Evolutionary conservation across 1,284 basidiomycete species (phyloP).

Genomic region (Fomitiporia mediterranea): DNA sequence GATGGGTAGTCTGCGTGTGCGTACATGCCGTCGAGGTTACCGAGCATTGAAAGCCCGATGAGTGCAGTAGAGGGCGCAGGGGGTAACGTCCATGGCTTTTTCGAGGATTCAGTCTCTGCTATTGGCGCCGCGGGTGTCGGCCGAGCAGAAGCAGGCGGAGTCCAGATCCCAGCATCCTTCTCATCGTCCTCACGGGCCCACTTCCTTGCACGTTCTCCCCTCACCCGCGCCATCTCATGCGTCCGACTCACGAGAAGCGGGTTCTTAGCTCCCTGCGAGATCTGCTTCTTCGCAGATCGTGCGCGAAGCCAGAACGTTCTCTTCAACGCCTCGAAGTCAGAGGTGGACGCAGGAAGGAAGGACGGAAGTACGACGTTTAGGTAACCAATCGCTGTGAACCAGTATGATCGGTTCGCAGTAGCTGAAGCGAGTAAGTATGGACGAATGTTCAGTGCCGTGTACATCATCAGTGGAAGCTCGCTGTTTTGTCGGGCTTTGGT

Average conservation of each 20-base stretch:
- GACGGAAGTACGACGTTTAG: constrained; percentile 74
- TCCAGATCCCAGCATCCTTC: constrained; percentile 41
- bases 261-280: constrained; percentile 53
- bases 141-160: constrained; percentile 22
- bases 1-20: constrained; percentile 53
- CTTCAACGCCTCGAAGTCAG: constrained; percentile 29
- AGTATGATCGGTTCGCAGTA: constrained; percentile 54
- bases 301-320: constrained; percentile 71
- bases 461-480: constrained; percentile 70
- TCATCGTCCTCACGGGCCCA: constrained; percentile 75
- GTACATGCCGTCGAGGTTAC: constrained; percentile 76
- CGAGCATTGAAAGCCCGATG: constrained; percentile 71
- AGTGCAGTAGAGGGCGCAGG: constrained; percentile 51
- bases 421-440: constrained; percentile 47
- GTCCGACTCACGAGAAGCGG: constrained; percentile 56
- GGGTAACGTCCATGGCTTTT: constrained; percentile 8
- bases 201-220: constrained; percentile 50
- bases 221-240: constrained; percentile 57
- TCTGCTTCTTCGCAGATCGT: constrained; percentile 62
- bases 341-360: constrained; percentile 49
- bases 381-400: constrained; percentile 74
- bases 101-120: constrained; percentile 1
- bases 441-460: constrained; percentile 72
- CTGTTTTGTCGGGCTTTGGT: neutral
- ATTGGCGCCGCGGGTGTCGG: constrained; percentile 21